A percentile compares a stretch with the other conserved stretches of the same genome.
phyloP scores from a whole-genome alignment of 2,329 filamentous ascomycete species.

The Pestalotiopsis sp. region DNA sequence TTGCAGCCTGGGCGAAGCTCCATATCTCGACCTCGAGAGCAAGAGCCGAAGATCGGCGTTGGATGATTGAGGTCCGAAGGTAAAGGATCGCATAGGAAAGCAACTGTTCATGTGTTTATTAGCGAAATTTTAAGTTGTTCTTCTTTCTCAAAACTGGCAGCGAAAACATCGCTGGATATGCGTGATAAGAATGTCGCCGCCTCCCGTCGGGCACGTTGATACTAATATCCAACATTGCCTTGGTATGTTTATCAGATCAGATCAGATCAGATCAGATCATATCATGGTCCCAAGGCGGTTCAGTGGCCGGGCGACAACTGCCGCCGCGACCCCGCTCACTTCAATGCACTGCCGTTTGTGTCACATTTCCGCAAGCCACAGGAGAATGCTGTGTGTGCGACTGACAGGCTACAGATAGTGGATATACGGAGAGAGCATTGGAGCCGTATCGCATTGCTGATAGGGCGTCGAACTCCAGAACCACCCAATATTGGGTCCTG shows the following conservation, averaged over 20 bases:
- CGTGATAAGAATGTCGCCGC: not conserved
- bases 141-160: not conserved
- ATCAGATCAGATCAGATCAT: not conserved
- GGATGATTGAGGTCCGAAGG: conserved; percentile 8
- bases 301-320: not conserved
- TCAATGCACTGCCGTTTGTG: not conserved
- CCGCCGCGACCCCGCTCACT: not conserved
- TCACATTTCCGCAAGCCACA: not conserved
- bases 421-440: not conserved
- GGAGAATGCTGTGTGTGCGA: not conserved
- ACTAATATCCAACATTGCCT: not conserved
- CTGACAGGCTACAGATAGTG: not conserved
- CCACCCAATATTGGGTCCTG: not conserved
- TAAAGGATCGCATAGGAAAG: not conserved
- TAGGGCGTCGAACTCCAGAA: not conserved
- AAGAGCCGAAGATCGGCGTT: conserved; percentile 43
- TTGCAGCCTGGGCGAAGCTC: conserved; percentile 51
- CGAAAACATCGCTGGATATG: not conserved
- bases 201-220: not conserved
- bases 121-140: not conserved
- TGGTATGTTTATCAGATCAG: not conserved
- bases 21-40: conserved; percentile 48
- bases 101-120: not conserved
- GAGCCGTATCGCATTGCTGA: not conserved
- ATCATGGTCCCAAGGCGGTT: not conserved